A percentile compares a stretch with the other conserved stretches of the same genome.
Evolutionary conservation across 83 land plant species (phyloP).

Genomic region (Diphasiastrum complanatum): DNA sequence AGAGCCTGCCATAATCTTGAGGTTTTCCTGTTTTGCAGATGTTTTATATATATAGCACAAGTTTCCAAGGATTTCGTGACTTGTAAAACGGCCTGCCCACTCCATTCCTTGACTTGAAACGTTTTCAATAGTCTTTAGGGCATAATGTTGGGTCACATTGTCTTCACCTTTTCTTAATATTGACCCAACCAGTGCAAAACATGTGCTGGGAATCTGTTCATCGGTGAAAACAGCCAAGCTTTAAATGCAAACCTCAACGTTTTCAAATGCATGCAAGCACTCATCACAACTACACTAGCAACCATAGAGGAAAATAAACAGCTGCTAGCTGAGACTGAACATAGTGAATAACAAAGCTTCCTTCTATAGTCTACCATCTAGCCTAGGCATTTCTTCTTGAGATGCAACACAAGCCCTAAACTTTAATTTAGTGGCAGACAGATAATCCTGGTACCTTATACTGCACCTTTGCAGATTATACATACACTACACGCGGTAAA

Average conservation of each 20-base stretch:
- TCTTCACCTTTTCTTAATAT: conserved; percentile 92
- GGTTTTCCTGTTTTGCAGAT: conserved; percentile 70
- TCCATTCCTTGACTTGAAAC: conserved; percentile 89
- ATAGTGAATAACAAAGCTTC: no score
- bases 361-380: no score
- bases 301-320: no score
- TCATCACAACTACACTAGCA: not conserved
- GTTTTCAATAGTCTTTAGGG: conserved; percentile 88
- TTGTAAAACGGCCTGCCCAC: conserved; percentile 90
- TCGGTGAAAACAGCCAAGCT: not conserved
- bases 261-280: not conserved
- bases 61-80: conserved; percentile 70
- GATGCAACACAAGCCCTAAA: no score
- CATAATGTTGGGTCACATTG: conserved; percentile 90
- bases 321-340: no score
- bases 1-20: conserved; percentile 91
- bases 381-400: no score
- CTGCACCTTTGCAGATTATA: not conserved
- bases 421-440: no score
- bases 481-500: not conserved
- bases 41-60: conserved; percentile 75
- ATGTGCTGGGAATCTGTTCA: conserved; percentile 70
- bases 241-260: not conserved
- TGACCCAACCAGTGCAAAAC: conserved; percentile 76
- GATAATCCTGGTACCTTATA: no score